Evolutionary conservation across 495 filamentous ascomycete species (phyloP), one percentile per base, ranked within the genome.

Genomic region (Lineolata rhizophorae): DNA sequence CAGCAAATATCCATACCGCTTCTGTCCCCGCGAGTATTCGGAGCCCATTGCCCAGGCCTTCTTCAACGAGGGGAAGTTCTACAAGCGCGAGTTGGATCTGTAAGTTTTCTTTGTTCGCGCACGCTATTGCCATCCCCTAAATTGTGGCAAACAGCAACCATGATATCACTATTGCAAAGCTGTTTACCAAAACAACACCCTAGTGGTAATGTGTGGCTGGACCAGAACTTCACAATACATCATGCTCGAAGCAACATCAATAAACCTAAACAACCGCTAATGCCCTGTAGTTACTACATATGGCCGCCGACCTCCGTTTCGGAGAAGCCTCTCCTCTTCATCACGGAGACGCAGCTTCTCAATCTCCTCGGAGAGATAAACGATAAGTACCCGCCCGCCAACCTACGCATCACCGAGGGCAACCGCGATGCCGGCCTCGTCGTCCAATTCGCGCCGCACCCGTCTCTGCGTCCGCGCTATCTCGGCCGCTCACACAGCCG

Each of bases 31-130:
- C 15, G 31, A 51, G 0, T 52, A 62, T 28, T 46, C 51, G 6
- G 45, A 62, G 43, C 41, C 41, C 5, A 63, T 70, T 35, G 55
- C 72, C 35, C 51, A 53, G 14, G 40, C 31, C 2, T 70, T 67
- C 40, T 72, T 72, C 38, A 70, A 74, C 27, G 49, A 41, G 0
- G 52, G 57, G 6, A 64, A 68, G 18, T 60, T 76, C 38, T 67
- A 70, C 39, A 40, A 61, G 2, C 57, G 65, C 2, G 36, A 50
- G 22, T 91, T 79, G 81, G 72, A 81, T 36, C 39, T 87, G 79
- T 90, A 56, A 65, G 72, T 66, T 21, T 2, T 24, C 15, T 4
- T 24, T 10, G 11, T 29, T 15, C 22, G n/a, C n/a, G n/a, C n/a
- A n/a, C n/a, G n/a, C n/a, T n/a, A n/a, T n/a, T n/a, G n/a, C n/a